These are phyloP conservation scores for Starmerella davenportii DNA, from an alignment of 805 yeast species.

Conservation along the genomic window DNA sequence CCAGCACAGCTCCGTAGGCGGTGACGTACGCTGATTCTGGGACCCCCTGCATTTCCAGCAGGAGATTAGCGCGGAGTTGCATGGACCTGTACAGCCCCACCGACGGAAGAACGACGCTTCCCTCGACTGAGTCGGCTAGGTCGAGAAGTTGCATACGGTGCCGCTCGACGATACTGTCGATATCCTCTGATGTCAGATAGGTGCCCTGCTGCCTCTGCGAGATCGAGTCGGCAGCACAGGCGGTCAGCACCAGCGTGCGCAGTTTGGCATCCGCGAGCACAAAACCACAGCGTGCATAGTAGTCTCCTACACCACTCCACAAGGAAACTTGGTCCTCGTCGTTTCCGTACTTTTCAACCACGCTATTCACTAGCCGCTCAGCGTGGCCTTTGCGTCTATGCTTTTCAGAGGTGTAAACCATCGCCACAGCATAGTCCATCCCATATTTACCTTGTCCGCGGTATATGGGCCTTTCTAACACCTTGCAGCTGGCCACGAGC, in stretches of 20 bases:
- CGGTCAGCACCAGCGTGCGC: background rate
- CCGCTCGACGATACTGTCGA: background rate
- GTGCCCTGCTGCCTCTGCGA: background rate
- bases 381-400: background rate
- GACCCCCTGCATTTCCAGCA: background rate
- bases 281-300: background rate
- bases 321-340: background rate
- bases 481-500: background rate
- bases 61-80: background rate
- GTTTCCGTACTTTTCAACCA: background rate
- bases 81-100: slow-evolving; percentile 10
- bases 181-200: background rate
- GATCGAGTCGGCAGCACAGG: background rate
- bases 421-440: background rate
- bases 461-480: background rate
- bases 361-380: background rate
- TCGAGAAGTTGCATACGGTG: background rate
- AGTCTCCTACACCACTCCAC: background rate
- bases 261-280: background rate
- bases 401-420: background rate
- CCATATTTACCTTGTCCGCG: background rate
- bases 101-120: slow-evolving; percentile 7
- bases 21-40: background rate
- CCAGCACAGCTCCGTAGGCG: background rate
- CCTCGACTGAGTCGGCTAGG: background rate